Percentiles rank a stretch among this genome's conserved stretches.
phyloP scores from a whole-genome alignment of 441 rosid genomes.

The Rhodomyrtus psidioides region DNA sequence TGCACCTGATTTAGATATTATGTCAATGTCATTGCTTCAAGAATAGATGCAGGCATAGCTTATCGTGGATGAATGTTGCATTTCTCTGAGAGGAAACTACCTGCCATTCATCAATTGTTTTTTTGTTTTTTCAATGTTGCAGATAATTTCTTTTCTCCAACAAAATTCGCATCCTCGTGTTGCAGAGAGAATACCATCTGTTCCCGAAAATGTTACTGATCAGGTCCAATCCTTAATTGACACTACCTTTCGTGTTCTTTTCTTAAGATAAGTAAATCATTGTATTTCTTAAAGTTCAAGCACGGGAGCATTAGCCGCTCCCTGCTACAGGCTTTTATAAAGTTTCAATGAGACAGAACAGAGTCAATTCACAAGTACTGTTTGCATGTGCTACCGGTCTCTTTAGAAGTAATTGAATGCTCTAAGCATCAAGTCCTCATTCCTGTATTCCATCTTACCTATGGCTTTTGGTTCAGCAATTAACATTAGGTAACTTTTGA shows the following conservation, averaged over 20 bases:
- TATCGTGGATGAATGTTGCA: neutral
- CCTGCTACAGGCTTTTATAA: neutral
- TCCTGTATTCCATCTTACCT: neutral
- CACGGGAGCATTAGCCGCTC: neutral
- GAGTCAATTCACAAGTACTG: neutral
- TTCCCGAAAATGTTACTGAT: slow-evolving; percentile 94
- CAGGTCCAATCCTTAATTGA: slow-evolving; percentile 42
- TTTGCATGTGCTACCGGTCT: neutral
- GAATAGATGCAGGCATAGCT: neutral
- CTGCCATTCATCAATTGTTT: neutral
- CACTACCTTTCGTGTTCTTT: neutral
- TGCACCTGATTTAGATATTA: neutral
- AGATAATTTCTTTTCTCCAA: slow-evolving; percentile 87
- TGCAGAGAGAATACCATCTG: slow-evolving; percentile 65
- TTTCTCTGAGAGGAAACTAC: neutral
- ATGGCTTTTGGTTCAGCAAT: neutral
- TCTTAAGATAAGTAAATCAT: neutral
- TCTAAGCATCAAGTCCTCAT: neutral
- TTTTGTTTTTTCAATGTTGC: neutral
- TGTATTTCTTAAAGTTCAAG: neutral
- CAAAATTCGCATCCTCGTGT: slow-evolving; percentile 92
- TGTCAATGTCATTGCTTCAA: neutral
- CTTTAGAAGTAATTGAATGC: neutral
- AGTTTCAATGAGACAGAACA: neutral
- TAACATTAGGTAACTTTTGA: neutral